Evolutionary conservation across 176 grass and related monocot species (phyloP).

Genomic region (Miscanthus lutarioriparius): DNA sequence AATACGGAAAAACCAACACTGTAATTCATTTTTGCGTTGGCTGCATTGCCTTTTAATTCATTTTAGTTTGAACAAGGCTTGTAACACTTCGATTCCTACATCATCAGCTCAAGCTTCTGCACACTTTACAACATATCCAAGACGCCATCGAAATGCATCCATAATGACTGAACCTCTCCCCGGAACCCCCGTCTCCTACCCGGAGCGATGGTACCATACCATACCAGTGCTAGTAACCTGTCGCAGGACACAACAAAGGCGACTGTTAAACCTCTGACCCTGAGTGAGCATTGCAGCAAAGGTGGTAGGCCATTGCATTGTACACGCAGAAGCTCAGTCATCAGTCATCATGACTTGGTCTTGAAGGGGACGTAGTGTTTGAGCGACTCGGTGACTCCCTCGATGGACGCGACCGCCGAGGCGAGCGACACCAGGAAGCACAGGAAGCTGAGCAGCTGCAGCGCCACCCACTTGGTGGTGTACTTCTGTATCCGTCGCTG

Average conservation of each 20-base stretch:
- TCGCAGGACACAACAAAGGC: not conserved
- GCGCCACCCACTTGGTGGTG: slow-evolving; percentile 59
- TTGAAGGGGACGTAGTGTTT: slow-evolving; percentile 65
- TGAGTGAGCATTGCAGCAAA: not conserved
- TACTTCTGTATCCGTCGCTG: slow-evolving; percentile 49
- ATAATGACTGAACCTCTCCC: not conserved
- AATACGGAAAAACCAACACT: not conserved
- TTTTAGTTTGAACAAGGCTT: not conserved
- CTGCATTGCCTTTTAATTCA: no score
- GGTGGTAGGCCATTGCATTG: not conserved
- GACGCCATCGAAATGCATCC: not conserved
- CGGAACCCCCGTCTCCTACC: not conserved
- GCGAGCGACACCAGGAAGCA: slow-evolving; percentile 83
- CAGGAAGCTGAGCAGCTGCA: slow-evolving; percentile 69
- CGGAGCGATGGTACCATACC: not conserved
- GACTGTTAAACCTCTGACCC: not conserved
- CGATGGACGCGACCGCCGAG: slow-evolving; percentile 59
- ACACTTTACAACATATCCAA: slow-evolving; percentile 2
- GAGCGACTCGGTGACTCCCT: slow-evolving; percentile 68
- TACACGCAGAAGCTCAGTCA: not conserved
- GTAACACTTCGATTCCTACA: not conserved
- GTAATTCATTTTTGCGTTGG: not conserved
- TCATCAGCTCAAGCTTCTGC: slow-evolving; percentile 3
- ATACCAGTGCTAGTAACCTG: not conserved
- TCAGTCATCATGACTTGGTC: slow-evolving; percentile 53